Evolutionary conservation across 352 stramenopile species (phyloP).

Genomic region (Phytophthora ramorum): DNA sequence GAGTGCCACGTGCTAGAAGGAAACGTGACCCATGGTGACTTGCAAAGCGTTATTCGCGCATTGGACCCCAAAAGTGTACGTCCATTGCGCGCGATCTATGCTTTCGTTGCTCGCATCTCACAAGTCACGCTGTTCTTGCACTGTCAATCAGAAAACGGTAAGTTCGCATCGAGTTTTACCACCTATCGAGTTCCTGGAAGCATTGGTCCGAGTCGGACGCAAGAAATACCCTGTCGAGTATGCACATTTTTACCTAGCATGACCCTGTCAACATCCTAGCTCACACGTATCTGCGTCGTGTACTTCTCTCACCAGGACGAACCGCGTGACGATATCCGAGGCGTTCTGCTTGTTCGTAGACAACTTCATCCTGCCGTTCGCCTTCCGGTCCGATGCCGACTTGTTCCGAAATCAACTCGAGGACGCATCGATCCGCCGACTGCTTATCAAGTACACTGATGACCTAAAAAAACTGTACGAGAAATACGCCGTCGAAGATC

Average conservation of each 20-base stretch:
- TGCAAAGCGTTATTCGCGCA: slow-evolving; percentile 46
- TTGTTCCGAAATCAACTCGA: slow-evolving; percentile 81
- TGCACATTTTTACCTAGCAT: not conserved
- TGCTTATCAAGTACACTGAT: slow-evolving; percentile 71
- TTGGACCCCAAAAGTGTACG: slow-evolving; percentile 62
- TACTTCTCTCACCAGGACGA: slow-evolving; percentile 34
- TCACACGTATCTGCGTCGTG: not conserved
- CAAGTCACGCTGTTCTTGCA: not conserved
- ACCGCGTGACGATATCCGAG: slow-evolving; percentile 75
- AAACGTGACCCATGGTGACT: slow-evolving; percentile 46
- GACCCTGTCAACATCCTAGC: no score
- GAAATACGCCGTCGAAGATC: slow-evolving; percentile 58
- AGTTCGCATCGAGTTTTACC: slow-evolving; percentile 53
- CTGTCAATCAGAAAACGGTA: slow-evolving; percentile 35
- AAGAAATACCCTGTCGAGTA: slow-evolving; percentile 77
- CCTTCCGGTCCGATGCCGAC: slow-evolving; percentile 75
- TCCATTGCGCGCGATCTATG: not conserved
- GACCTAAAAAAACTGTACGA: slow-evolving; percentile 66
- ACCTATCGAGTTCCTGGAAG: slow-evolving; percentile 74
- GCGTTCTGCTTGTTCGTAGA: slow-evolving; percentile 79
- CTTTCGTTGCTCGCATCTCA: not conserved
- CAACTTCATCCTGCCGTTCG: slow-evolving; percentile 77
- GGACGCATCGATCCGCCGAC: slow-evolving; percentile 61
- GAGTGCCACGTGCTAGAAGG: slow-evolving; percentile 76
- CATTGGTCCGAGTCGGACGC: slow-evolving; percentile 58